Evolutionary conservation across 805 yeast species (phyloP).

Genomic region (Cyberlindnera lachancei): DNA sequence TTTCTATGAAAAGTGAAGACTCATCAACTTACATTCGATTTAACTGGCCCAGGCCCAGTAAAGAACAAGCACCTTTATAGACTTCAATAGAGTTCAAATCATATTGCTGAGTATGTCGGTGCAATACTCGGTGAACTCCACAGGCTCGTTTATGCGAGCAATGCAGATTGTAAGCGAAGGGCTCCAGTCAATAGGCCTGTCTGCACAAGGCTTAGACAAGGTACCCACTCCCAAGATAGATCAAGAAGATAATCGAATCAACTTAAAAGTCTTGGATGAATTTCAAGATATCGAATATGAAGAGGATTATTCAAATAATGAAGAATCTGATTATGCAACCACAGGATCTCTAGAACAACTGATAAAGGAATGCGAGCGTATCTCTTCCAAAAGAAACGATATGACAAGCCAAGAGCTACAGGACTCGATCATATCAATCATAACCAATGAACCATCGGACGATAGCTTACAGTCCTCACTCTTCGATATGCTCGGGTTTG

Average conservation of each 20-base stretch:
- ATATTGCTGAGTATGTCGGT: too few relatives aligned
- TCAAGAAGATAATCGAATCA: constrained; percentile 29
- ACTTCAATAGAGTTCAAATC: too few relatives aligned
- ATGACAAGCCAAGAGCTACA: constrained; percentile 27
- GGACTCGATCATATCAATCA: constrained; percentile 23
- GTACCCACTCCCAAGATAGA: constrained; percentile 32
- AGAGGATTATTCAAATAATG: constrained; percentile 14
- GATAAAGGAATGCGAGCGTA: constrained; percentile 21
- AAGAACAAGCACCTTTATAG: too few relatives aligned
- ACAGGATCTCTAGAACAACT: constrained; percentile 13
- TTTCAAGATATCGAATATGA: constrained; percentile 25
- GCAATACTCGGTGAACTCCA: constrained; percentile 50
- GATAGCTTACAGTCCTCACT: constrained; percentile 63
- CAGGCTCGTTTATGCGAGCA: constrained; percentile 72
- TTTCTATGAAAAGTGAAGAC: too few relatives aligned
- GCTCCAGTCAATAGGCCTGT: constrained; percentile 25
- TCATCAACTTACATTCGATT: too few relatives aligned
- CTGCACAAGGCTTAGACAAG: constrained; percentile 19
- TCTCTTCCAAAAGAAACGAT: constrained; percentile 28
- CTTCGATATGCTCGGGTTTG: constrained; percentile 79
- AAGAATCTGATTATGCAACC: constrained; percentile 9
- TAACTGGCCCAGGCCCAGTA: too few relatives aligned
- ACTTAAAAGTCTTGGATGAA: constrained; percentile 26
- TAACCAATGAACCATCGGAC: constrained; percentile 35
- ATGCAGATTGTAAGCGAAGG: constrained; percentile 62